These are phyloP conservation scores for Capsella rubella DNA, from an alignment of 441 rosid genomes.

Conservation along the genomic window DNA sequence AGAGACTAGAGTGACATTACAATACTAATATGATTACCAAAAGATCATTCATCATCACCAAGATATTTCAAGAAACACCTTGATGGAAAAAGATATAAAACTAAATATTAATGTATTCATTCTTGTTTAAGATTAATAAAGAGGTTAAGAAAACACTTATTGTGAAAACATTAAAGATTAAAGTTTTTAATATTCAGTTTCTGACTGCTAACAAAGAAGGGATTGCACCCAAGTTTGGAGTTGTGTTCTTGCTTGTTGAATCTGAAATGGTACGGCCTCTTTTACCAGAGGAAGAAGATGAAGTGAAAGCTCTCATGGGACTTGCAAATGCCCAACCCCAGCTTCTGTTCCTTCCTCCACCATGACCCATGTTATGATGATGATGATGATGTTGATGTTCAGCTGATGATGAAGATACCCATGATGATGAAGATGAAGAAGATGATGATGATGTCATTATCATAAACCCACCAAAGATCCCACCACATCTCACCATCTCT, in stretches of 20 bases:
- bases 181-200: slow-evolving; percentile 42
- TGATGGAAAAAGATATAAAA: slow-evolving; percentile 16
- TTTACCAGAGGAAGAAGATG: slow-evolving; percentile 51
- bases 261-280: slow-evolving; percentile 58
- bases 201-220: slow-evolving; percentile 81
- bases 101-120: slow-evolving; percentile 23
- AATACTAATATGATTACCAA: slow-evolving; percentile 26
- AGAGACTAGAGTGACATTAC: slow-evolving; percentile 24
- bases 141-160: slow-evolving; percentile 12
- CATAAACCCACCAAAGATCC: slow-evolving; percentile 92
- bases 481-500: slow-evolving; percentile 85
- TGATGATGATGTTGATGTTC: slow-evolving; percentile 57
- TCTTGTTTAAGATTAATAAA: slow-evolving; percentile 10
- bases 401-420: slow-evolving; percentile 70
- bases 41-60: slow-evolving; percentile 1
- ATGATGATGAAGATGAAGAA: slow-evolving; percentile 77
- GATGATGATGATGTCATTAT: slow-evolving; percentile 78
- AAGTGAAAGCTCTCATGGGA: slow-evolving; percentile 84
- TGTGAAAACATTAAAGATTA: background rate
- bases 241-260: slow-evolving; percentile 53
- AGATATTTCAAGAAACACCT: slow-evolving; percentile 25
- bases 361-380: slow-evolving; percentile 42
- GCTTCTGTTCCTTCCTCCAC: slow-evolving; percentile 52
- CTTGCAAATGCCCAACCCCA: slow-evolving; percentile 95
- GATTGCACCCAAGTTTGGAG: slow-evolving; percentile 71